Percentiles rank a stretch among this genome's conserved stretches.
These are phyloP conservation scores for Myochromella boudieri DNA, from an alignment of 768 basidiomycete species.

Conservation along the genomic window DNA sequence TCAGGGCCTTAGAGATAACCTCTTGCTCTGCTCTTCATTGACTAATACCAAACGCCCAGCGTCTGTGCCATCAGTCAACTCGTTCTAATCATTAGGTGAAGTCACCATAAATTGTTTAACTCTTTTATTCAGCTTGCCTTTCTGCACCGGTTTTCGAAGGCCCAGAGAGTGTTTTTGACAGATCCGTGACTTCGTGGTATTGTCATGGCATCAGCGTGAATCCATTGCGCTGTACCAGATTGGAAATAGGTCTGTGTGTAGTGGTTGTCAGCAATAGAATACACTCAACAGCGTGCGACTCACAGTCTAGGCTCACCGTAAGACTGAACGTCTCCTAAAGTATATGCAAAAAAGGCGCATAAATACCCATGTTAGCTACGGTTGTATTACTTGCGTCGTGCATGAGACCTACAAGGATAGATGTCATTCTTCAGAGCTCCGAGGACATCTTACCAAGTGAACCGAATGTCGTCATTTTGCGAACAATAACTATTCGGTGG, in stretches of 20 bases:
- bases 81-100: conserved; percentile 6
- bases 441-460: neutral
- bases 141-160: conserved; percentile 5
- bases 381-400: too few relatives aligned
- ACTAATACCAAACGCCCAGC: conserved; percentile 2
- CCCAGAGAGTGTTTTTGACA: conserved; percentile 6
- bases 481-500: conserved; percentile 5
- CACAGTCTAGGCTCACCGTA: neutral
- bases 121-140: neutral
- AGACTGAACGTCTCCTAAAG: conserved; percentile 3
- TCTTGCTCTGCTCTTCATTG: conserved; percentile 3
- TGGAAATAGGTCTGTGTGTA: too few relatives aligned
- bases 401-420: neutral
- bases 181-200: conserved; percentile 3
- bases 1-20: conserved; percentile 2
- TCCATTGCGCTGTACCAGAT: neutral
- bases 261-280: too few relatives aligned
- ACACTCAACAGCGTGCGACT: too few relatives aligned
- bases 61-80: too few relatives aligned
- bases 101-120: neutral
- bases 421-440: neutral
- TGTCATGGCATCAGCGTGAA: conserved; percentile 7
- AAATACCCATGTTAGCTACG: too few relatives aligned
- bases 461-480: conserved; percentile 10
- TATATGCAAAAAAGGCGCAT: conserved; percentile 6